phyloP scores from a whole-genome alignment of 1,284 basidiomycete species.

The Psilocybe mexicana region DNA sequence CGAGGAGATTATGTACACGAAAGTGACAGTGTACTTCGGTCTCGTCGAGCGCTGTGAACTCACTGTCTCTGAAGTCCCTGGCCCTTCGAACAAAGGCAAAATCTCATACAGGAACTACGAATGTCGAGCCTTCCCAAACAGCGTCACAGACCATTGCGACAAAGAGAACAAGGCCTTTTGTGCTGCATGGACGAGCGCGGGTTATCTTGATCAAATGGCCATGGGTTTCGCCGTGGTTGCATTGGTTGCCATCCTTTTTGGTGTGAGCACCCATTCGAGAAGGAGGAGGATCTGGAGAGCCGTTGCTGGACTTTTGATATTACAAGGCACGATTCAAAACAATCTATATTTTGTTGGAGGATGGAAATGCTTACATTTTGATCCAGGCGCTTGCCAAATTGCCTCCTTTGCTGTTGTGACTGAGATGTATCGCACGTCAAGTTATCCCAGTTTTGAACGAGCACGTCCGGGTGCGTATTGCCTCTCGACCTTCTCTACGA shows the following conservation, averaged over 20 bases:
- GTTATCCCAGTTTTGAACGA: conserved; percentile 53
- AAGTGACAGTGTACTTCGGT: conserved; percentile 57
- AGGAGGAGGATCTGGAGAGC: conserved; percentile 74
- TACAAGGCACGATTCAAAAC: conserved; percentile 49
- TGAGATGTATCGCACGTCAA: conserved; percentile 49
- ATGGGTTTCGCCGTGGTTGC: conserved; percentile 63
- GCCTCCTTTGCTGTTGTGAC: conserved; percentile 66
- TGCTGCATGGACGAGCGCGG: conserved; percentile 68
- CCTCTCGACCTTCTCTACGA: background rate
- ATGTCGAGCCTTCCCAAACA: conserved; percentile 65
- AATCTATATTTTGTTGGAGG: background rate
- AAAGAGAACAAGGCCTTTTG: conserved; percentile 62
- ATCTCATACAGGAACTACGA: conserved; percentile 56
- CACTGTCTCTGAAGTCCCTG: conserved; percentile 49
- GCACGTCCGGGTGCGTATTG: conserved; percentile 58
- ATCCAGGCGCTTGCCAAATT: conserved; percentile 60
- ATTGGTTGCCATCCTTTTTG: conserved; percentile 59
- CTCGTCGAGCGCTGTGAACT: conserved; percentile 59
- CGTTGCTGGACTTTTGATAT: conserved; percentile 58
- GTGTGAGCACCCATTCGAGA: conserved; percentile 70
- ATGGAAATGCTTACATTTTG: background rate
- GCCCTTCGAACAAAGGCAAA: conserved; percentile 40
- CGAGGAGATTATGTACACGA: conserved; percentile 46
- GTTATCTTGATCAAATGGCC: conserved; percentile 61
- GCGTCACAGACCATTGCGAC: conserved; percentile 63